A percentile compares a stretch with the other conserved stretches of the same genome.
These are phyloP conservation scores for Eucalyptus globulus DNA, from an alignment of 345 rosid species.

Conservation along the genomic window DNA sequence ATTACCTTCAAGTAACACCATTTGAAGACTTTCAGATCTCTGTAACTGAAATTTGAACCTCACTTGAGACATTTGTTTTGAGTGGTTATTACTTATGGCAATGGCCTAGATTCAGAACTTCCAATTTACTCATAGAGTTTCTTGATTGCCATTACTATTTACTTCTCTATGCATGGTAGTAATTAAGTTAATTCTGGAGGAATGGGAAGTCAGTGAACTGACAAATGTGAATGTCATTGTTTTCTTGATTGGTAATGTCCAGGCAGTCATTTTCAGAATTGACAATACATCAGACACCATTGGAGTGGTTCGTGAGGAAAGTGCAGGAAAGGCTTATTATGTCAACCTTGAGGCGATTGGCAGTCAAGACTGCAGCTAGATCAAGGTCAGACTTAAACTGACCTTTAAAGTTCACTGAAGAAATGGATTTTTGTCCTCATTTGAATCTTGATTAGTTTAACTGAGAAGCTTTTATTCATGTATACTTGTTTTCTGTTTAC, in stretches of 20 bases:
- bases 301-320: conserved; percentile 58
- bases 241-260: conserved; percentile 2
- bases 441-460: neutral
- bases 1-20: neutral
- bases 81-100: neutral
- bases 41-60: neutral
- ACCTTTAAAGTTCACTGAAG: neutral
- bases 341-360: conserved; percentile 42
- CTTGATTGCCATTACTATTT: neutral
- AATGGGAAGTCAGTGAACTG: neutral
- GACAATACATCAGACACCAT: conserved; percentile 29
- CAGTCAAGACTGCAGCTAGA: conserved; percentile 38
- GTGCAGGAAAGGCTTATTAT: conserved; percentile 59
- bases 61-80: neutral
- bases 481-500: neutral
- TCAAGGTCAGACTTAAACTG: conserved; percentile 28
- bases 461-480: neutral
- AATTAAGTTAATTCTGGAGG: neutral
- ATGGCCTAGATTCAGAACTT: neutral
- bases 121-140: neutral
- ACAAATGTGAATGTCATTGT: neutral
- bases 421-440: neutral
- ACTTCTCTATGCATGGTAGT: neutral
- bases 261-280: conserved; percentile 38
- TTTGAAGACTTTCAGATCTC: neutral